These are phyloP conservation scores for Stephania cephalantha DNA, from an alignment of 164 flowering plant species.

Conservation along the genomic window DNA sequence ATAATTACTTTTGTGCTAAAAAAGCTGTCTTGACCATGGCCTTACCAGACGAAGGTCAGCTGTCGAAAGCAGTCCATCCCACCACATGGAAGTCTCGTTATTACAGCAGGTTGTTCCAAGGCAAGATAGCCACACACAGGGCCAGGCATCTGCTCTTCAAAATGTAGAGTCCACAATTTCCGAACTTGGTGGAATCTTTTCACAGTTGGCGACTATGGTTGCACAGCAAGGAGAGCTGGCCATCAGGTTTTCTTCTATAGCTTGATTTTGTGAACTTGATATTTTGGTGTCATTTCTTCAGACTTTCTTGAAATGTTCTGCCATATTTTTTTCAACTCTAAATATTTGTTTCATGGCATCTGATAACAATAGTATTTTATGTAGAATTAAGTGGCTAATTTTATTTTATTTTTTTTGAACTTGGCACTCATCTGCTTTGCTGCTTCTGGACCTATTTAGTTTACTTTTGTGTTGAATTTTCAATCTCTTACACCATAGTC, in stretches of 20 bases:
- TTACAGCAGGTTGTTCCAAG: conserved; percentile 77
- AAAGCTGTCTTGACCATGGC: conserved; percentile 12
- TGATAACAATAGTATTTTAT: background rate
- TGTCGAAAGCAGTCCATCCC: conserved; percentile 53
- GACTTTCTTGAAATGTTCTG: background rate
- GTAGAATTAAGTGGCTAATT: background rate
- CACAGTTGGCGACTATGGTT: conserved; percentile 86
- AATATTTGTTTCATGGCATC: background rate
- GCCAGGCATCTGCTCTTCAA: conserved; percentile 70
- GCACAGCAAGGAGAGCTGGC: conserved; percentile 88
- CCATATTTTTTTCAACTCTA: background rate
- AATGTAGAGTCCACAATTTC: conserved; percentile 87
- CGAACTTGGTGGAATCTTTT: conserved; percentile 80
- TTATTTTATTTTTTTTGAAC: background rate
- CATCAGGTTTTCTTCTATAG: conserved; percentile 49
- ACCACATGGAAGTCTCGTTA: conserved; percentile 68
- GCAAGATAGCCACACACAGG: conserved; percentile 49
- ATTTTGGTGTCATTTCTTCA: background rate
- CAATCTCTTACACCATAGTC: background rate
- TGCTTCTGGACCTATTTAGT: background rate
- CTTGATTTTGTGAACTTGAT: conserved; percentile 3
- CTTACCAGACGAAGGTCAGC: conserved; percentile 62
- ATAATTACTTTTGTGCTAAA: conserved; percentile 5
- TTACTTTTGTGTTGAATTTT: too few relatives aligned
- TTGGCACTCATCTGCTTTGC: background rate